Base-by-base conservation (phyloP, 768 basidiomycete genomes). In the Suillus lakei region DNA sequence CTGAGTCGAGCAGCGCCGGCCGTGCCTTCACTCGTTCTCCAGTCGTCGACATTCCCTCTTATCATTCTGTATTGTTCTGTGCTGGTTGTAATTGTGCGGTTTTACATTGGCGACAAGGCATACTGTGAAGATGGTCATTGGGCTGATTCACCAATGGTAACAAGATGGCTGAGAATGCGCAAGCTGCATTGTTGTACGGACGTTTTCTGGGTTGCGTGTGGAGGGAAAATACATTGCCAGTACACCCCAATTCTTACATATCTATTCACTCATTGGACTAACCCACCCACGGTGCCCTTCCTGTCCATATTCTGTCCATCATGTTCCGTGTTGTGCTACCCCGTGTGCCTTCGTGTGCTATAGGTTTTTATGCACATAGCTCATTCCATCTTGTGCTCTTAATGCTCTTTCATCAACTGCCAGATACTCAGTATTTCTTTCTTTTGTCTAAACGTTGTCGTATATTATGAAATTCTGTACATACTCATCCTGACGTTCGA, bases 261-360 rank as follows among this genome's bases (percentile, higher is more conserved):
- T 77, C 74, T 76, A 76, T 74, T 72, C 63, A 66, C 69, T 76
- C 72, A 69, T 69, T 66, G 71, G 76, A 75, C 74, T 64, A 61
- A 66, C 62, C 58, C 64, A 60, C 70, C 64, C 69, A 63, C 63
- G 43, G 38, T 66, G 61, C 59, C 63, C 62, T 75, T 58, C 64
- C 66, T 65, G 58, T 70, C 73, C 43, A 62, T 60, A 65, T 60
- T 51, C 56, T 58, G 56, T 58, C 36, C 9, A 55, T 51, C 50
- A 39, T 43, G 38, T 43, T 65, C 58, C 62, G 54, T 63, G 44
- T 41, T 66, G 43, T 55, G 51, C 21, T 53, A 23, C 30, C 16
- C 36, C 39, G 46, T 39, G 43, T n/a, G 28, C 63, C 18, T 36
- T 66, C 34, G 16, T 50, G 48, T 66, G 58, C 34, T 67, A 56